A percentile compares a stretch with the other conserved stretches of the same genome.
Conservation (phyloP, 805 yeast species). For the Hanseniaspora hatyaiensis region DNA sequence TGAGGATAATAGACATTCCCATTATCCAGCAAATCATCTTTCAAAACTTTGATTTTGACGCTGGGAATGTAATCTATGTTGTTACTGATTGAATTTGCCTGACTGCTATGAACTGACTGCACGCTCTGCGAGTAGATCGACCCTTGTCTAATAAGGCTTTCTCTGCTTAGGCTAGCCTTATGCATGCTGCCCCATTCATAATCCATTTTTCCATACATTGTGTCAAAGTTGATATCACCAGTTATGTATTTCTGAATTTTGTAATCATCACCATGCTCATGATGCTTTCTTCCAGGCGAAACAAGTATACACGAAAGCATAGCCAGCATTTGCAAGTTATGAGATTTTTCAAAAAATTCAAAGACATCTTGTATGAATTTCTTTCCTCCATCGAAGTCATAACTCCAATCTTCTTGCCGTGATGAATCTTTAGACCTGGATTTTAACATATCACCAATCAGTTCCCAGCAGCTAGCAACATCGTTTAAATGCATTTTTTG, state of each 20-base stretch:
- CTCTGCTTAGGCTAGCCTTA: neutral
- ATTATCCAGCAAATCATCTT: slow-evolving; percentile 9
- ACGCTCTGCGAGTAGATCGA: neutral
- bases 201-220: neutral
- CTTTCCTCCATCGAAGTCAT: slow-evolving; percentile 61
- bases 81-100: neutral
- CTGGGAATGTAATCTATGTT: neutral
- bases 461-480: slow-evolving; percentile 65
- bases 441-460: slow-evolving; percentile 35
- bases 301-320: slow-evolving; percentile 66
- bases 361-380: slow-evolving; percentile 57
- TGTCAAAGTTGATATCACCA: neutral
- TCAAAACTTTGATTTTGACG: slow-evolving; percentile 9
- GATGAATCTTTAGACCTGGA: slow-evolving; percentile 23
- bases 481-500: slow-evolving; percentile 47
- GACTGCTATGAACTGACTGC: neutral
- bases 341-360: slow-evolving; percentile 47
- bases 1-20: slow-evolving; percentile 13
- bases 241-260: neutral
- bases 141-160: slow-evolving; percentile 2
- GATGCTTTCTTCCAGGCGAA: slow-evolving; percentile 15
- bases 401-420: slow-evolving; percentile 57
- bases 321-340: slow-evolving; percentile 80
- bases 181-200: neutral
- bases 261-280: neutral